Conservation (phyloP, 2,329 filamentous ascomycete genomes). For the Elsinoe fawcettii region DNA sequence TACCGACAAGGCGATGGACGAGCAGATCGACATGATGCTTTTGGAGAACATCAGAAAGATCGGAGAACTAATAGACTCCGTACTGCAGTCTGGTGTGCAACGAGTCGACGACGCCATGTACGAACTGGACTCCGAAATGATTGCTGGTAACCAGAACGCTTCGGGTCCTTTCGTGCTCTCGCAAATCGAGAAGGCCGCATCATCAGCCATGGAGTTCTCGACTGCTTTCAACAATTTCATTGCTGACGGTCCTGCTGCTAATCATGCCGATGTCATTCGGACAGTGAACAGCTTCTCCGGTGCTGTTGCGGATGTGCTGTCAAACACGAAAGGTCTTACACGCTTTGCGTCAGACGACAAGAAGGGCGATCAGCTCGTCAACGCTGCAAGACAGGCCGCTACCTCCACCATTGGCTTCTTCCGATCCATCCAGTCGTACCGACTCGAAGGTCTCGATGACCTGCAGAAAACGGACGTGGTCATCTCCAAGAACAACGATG, state of each 20-base stretch:
- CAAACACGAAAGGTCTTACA: slow-evolving; percentile 91
- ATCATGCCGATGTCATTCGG: slow-evolving; percentile 84
- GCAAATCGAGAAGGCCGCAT: slow-evolving; percentile 92
- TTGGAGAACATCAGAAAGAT: slow-evolving; percentile 84
- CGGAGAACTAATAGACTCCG: slow-evolving; percentile 94
- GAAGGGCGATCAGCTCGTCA: slow-evolving; percentile 79
- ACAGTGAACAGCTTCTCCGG: slow-evolving; percentile 85
- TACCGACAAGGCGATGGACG: slow-evolving; percentile 73
- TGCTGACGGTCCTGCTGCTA: slow-evolving; percentile 86
- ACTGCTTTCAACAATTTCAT: slow-evolving; percentile 99
- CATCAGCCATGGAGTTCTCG: slow-evolving; percentile 92
- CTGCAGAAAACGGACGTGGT: slow-evolving; percentile 94
- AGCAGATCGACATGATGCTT: slow-evolving; percentile 83
- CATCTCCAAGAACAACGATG: slow-evolving; percentile 94
- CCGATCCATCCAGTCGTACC: slow-evolving; percentile 86
- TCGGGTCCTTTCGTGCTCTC: slow-evolving; percentile 91
- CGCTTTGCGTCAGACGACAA: slow-evolving; percentile 92
- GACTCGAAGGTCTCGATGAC: slow-evolving; percentile 80
- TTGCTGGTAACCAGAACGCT: slow-evolving; percentile 96
- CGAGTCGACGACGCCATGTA: slow-evolving; percentile 95
- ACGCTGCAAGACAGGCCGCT: slow-evolving; percentile 74
- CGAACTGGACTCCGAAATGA: slow-evolving; percentile 95
- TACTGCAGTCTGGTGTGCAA: slow-evolving; percentile 84
- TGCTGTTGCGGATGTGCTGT: slow-evolving; percentile 85
- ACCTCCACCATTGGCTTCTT: slow-evolving; percentile 89